Evolutionary conservation across 2,329 filamentous ascomycete species (phyloP), one percentile per base, ranked within the genome.

Genomic region (Geosmithia flava): DNA sequence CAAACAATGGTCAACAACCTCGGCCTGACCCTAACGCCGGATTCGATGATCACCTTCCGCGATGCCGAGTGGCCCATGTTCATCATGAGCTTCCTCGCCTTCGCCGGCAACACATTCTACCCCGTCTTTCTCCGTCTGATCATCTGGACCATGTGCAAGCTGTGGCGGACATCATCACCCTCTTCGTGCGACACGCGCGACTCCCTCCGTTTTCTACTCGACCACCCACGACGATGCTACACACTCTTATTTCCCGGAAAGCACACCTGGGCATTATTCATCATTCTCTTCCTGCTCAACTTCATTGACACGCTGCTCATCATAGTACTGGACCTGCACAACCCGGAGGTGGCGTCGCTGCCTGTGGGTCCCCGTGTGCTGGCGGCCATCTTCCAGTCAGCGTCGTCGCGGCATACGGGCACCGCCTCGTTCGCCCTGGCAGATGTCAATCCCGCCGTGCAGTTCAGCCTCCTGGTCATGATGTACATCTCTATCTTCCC

Each of bases 401-500:
- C 53, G 52, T 78, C 55, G 62, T 69, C 52, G 58, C 73, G 50
- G 53, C 76, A 57, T 64, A 67, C 59, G 58, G 76, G 51, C 62
- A 76, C 55, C 61, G 68, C 66, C 62, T 75, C 62, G 55, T 78
- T 79, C 30, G 58, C 65, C 17, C 66, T 79, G 13, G 59, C 72
- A 3, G 58, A 57, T 1, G 64, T 80, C 2, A 75, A 71, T 39
- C 74, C 78, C 5, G 71, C 68, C 2, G 68, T 80, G 0, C 78
- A 79, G 50, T 69, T 81, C 37, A 70, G 77, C 33, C 74, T 80
- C 49, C 64, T 81, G 0, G 68, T 78, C 43, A 81, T 82, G 78
- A 82, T 83, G 78, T 82, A 81, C 59, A 80, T 82, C 44, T 72
- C 73, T 5, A 71, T 76, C 3, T 80, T 78, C 50, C 78, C 79